Conservation (phyloP, 2,329 filamentous ascomycete genomes). For the Biscogniauxia mediterranea region DNA sequence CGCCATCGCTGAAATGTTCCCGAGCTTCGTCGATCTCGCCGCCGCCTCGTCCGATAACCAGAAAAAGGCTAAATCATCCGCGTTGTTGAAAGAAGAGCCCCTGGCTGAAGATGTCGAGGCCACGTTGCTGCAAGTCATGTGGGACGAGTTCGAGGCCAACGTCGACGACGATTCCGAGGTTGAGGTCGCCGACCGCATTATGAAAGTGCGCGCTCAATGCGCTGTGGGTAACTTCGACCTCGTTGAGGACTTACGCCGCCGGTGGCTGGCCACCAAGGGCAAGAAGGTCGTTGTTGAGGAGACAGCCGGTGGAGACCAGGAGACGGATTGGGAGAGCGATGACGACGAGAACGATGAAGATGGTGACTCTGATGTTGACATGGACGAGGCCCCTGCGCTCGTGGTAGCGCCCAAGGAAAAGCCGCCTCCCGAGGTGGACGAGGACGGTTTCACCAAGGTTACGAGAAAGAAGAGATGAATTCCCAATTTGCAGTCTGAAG, state of each 20-base stretch:
- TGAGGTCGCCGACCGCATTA: conserved; percentile 69
- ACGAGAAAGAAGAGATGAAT: conserved; percentile 59
- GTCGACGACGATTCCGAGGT: conserved; percentile 86
- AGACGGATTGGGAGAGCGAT: conserved; percentile 55
- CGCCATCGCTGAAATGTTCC: conserved; percentile 78
- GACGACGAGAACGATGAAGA: conserved; percentile 57
- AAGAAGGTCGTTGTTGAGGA: conserved; percentile 48
- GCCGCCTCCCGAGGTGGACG: conserved; percentile 69
- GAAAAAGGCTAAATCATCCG: conserved; percentile 2
- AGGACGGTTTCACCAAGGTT: conserved; percentile 79
- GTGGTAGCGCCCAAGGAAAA: conserved; percentile 60
- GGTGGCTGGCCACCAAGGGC: conserved; percentile 61
- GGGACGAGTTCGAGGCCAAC: conserved; percentile 91
- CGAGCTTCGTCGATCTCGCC: conserved; percentile 55
- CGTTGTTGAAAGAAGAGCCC: conserved; percentile 44
- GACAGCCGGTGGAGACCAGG: conserved; percentile 30
- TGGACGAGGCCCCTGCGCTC: conserved; percentile 67
- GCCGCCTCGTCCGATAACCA: conserved; percentile 20
- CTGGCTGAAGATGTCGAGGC: conserved; percentile 80
- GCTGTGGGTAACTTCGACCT: conserved; percentile 63
- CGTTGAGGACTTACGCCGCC: conserved; percentile 61
- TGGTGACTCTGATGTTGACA: conserved; percentile 58
- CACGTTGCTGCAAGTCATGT: conserved; percentile 84
- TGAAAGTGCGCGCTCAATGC: conserved; percentile 64
- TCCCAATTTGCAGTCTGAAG: background rate